Conservation (phyloP, 169 alveolate genomes). For the Neospora caninum region DNA sequence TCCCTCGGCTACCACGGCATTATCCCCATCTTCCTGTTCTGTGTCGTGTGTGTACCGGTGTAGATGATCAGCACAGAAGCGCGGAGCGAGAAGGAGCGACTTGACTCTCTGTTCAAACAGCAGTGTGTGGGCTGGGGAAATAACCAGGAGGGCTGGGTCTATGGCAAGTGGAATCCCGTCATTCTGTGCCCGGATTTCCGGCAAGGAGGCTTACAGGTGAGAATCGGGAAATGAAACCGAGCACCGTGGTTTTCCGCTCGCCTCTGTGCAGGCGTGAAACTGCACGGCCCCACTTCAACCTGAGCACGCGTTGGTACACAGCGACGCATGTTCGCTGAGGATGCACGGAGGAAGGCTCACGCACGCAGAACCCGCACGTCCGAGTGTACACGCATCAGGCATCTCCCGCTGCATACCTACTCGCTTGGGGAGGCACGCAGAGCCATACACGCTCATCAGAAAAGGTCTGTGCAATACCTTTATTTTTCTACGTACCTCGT, state of each 20-base stretch:
- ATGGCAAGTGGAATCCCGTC: constrained; percentile 75
- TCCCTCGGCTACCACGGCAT: too few relatives aligned
- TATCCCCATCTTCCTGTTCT: not conserved
- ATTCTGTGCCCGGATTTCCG: constrained; percentile 78
- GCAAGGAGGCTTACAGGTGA: constrained; percentile 74
- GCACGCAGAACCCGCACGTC: too few relatives aligned
- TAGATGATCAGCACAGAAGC: constrained; percentile 76
- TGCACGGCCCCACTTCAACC: constrained; percentile 56
- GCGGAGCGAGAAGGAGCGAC: constrained; percentile 67
- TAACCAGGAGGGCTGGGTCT: constrained; percentile 80
- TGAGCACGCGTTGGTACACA: not conserved
- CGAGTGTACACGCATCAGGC: too few relatives aligned
- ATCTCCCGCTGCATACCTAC: too few relatives aligned
- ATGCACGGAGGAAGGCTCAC: not conserved
- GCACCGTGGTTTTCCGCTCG: constrained; percentile 67
- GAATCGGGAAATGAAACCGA: constrained; percentile 63
- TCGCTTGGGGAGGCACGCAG: too few relatives aligned
- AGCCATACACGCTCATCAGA: too few relatives aligned
- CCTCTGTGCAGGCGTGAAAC: constrained; percentile 74
- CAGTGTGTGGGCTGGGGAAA: constrained; percentile 78
- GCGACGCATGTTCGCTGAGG: not conserved
- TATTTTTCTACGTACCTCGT: too few relatives aligned
- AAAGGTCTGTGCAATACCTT: too few relatives aligned
- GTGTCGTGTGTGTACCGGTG: not conserved
- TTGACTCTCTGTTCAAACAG: constrained; percentile 68